Conservation (phyloP, 352 stramenopile genomes). For the Globisporangium apiculatum region DNA sequence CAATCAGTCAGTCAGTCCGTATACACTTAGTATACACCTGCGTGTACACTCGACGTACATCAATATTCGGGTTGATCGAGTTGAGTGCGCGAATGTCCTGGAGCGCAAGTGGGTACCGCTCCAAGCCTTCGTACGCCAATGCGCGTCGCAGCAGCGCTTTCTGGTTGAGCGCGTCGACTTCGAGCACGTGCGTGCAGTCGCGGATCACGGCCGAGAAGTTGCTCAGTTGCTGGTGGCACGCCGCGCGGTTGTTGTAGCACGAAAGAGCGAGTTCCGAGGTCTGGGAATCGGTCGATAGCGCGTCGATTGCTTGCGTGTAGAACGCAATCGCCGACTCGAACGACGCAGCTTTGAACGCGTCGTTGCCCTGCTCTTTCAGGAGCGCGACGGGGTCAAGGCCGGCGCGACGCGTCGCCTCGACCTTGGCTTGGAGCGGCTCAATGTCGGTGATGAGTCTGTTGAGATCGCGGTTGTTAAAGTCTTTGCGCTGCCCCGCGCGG, state of each 20-base stretch:
- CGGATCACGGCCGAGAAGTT: slow-evolving; percentile 94
- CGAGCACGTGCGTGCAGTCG: slow-evolving; percentile 93
- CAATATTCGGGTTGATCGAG: slow-evolving; percentile 83
- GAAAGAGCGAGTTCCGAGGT: slow-evolving; percentile 84
- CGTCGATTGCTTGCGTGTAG: slow-evolving; percentile 92
- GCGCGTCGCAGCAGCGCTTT: slow-evolving; percentile 93
- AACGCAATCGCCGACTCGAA: slow-evolving; percentile 91
- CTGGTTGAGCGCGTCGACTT: slow-evolving; percentile 92
- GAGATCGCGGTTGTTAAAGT: slow-evolving; percentile 84
- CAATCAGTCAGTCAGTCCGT: background rate
- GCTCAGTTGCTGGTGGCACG: slow-evolving; percentile 96
- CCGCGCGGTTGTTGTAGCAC: slow-evolving; percentile 93
- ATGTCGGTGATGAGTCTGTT: slow-evolving; percentile 78
- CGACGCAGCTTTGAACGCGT: slow-evolving; percentile 87
- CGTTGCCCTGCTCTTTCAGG: slow-evolving; percentile 92
- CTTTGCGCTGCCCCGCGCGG: slow-evolving; percentile 60
- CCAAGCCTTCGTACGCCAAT: slow-evolving; percentile 93
- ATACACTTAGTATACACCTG: background rate
- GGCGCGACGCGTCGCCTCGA: slow-evolving; percentile 52
- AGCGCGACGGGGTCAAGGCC: slow-evolving; percentile 80
- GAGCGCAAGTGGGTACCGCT: slow-evolving; percentile 89
- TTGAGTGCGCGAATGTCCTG: slow-evolving; percentile 84
- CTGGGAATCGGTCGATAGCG: slow-evolving; percentile 39
- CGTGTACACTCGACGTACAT: slow-evolving; percentile 30
- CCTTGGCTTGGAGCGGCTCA: slow-evolving; percentile 67